Percentiles rank a stretch among this genome's conserved stretches.
Conservation (phyloP, 1,284 basidiomycete genomes). For the Exobasidium rhododendri region DNA sequence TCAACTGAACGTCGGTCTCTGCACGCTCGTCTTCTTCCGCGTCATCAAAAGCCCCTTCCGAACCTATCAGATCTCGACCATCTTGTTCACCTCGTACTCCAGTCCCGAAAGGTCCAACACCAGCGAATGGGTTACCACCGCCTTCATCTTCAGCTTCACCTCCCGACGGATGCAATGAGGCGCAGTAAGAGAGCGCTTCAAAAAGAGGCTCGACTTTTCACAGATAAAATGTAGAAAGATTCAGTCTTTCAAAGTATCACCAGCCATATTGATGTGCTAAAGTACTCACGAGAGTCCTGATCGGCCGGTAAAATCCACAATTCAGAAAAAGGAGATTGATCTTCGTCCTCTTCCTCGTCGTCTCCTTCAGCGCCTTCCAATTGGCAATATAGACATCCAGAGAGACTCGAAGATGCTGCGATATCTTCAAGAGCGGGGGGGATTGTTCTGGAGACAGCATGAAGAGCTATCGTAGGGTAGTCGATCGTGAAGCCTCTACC, state of each 20-base stretch:
- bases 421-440: slow-evolving; percentile 25
- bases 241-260: slow-evolving; percentile 14
- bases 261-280: background rate
- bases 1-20: slow-evolving; percentile 61
- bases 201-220: slow-evolving; percentile 78
- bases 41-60: slow-evolving; percentile 64
- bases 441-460: slow-evolving; percentile 44
- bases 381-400: slow-evolving; percentile 48
- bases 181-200: slow-evolving; percentile 79
- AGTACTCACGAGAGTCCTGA: slow-evolving; percentile 19
- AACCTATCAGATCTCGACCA: slow-evolving; percentile 54
- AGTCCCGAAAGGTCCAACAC: slow-evolving; percentile 46
- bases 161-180: slow-evolving; percentile 73
- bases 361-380: slow-evolving; percentile 39
- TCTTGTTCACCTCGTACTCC: slow-evolving; percentile 18
- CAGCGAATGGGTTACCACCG: slow-evolving; percentile 40
- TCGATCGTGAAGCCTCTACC: slow-evolving; percentile 34
- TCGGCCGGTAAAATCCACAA: slow-evolving; percentile 41
- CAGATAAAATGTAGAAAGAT: slow-evolving; percentile 18
- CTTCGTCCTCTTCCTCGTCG: slow-evolving; percentile 28
- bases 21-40: slow-evolving; percentile 26
- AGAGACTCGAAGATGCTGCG: background rate
- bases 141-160: slow-evolving; percentile 60
- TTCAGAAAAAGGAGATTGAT: slow-evolving; percentile 36
- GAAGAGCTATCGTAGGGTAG: slow-evolving; percentile 45